Evolutionary conservation across 768 basidiomycete genomes (phyloP).

Genomic region (Ephemerocybe angulata): DNA sequence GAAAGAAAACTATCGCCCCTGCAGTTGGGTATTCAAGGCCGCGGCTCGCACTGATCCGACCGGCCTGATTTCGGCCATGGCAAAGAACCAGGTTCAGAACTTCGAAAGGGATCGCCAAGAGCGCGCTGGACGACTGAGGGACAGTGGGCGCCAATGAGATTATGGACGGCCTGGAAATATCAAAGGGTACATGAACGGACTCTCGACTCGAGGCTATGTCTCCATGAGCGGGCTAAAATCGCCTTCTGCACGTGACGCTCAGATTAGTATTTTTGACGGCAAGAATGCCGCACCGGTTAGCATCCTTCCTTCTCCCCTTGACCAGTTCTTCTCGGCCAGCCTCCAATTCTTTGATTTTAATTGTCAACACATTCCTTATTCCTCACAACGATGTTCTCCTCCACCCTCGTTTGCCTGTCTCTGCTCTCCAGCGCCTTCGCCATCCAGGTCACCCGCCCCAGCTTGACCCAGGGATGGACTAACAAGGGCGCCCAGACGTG

Average conservation of each 20-base stretch:
- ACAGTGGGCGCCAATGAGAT: too few species aligned
- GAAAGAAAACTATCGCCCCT: too few species aligned
- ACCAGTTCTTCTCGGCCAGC: background rate
- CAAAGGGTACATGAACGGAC: too few species aligned
- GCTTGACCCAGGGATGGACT: slow-evolving; percentile 49
- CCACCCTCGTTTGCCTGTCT: slow-evolving; percentile 37
- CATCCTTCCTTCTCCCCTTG: background rate
- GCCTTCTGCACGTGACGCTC: background rate
- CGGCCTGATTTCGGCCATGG: too few species aligned
- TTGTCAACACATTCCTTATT: slow-evolving; percentile 40
- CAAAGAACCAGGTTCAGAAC: too few species aligned
- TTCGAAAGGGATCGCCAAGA: too few species aligned
- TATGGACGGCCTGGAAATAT: too few species aligned
- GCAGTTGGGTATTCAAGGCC: too few species aligned
- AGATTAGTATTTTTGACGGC: background rate
- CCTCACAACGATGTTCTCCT: slow-evolving; percentile 7
- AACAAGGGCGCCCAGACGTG: slow-evolving; percentile 49
- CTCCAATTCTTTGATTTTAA: slow-evolving; percentile 11
- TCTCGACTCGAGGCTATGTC: too few species aligned
- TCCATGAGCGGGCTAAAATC: background rate
- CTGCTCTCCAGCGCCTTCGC: slow-evolving; percentile 56
- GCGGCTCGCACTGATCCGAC: too few species aligned
- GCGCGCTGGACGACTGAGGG: too few species aligned
- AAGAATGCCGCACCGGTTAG: background rate
- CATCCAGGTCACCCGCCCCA: slow-evolving; percentile 58